Evolutionary conservation across 495 filamentous ascomycete genomes (phyloP).

Genomic region (Amorphotheca resinae): DNA sequence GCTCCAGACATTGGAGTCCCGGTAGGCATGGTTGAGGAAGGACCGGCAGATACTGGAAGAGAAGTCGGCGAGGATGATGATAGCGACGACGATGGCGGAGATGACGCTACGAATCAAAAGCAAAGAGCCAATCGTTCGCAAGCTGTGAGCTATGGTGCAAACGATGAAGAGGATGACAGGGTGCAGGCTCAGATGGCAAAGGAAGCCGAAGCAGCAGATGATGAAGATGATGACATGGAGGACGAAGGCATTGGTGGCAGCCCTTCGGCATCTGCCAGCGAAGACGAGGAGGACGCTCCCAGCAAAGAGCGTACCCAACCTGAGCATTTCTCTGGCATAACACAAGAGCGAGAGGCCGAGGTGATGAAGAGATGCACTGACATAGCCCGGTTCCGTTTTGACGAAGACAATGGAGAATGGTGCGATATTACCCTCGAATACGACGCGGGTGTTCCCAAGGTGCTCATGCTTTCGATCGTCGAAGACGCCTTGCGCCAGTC

Average conservation of each 20-base stretch:
- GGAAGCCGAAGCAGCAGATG: constrained; percentile 37
- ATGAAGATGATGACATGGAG: constrained; percentile 33
- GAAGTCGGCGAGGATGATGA: constrained; percentile 50
- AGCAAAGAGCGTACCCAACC: constrained; percentile 9
- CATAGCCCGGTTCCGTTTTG: constrained; percentile 67
- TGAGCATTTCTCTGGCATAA: constrained; percentile 23
- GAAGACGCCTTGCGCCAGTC: constrained; percentile 62
- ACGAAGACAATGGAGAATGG: constrained; percentile 57
- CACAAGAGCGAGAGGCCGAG: constrained; percentile 44
- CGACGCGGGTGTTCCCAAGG: constrained; percentile 65
- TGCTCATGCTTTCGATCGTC: constrained; percentile 83
- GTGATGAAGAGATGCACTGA: constrained; percentile 51
- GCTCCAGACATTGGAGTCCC: constrained; percentile 69
- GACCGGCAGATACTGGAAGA: constrained; percentile 30
- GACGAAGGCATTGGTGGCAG: constrained; percentile 47
- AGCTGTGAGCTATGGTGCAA: constrained; percentile 76
- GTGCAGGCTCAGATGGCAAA: constrained; percentile 46
- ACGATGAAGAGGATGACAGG: constrained; percentile 80
- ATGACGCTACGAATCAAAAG: constrained; percentile 75
- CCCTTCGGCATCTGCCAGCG: constrained; percentile 30
- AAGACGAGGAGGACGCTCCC: constrained; percentile 26
- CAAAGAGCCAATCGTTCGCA: constrained; percentile 60
- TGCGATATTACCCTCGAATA: constrained; percentile 80
- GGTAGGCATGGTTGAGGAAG: constrained; percentile 47
- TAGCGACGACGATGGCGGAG: constrained; percentile 64